A percentile compares a stretch with the other conserved stretches of the same genome.
Conservation (phyloP, 192 early-diverging fungal species). For the Backusella sp. region DNA sequence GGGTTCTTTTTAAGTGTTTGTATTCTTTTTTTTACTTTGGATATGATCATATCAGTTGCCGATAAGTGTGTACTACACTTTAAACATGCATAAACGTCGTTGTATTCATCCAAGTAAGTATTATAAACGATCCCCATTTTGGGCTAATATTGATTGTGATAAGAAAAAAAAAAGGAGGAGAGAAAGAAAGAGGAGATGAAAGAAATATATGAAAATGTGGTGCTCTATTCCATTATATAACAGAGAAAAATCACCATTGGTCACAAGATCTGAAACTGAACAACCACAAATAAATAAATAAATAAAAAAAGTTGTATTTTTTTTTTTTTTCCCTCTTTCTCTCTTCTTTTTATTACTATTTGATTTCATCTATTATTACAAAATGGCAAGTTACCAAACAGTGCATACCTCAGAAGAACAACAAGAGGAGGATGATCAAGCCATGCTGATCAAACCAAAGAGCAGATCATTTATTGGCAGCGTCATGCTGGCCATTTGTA, state of each 20-base stretch:
- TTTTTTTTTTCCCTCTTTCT: not conserved
- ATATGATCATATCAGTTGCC: slow-evolving; percentile 5
- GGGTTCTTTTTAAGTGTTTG: not conserved
- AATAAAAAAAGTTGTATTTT: not conserved
- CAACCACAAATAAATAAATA: not conserved
- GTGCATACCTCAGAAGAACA: not conserved
- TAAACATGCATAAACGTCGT: not conserved
- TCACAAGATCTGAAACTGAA: not conserved
- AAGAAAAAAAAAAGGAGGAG: not conserved
- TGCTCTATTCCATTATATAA: not conserved
- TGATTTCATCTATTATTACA: not conserved
- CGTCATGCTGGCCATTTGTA: slow-evolving; percentile 43
- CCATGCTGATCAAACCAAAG: not conserved
- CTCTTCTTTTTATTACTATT: not conserved
- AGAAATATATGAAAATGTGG: not conserved
- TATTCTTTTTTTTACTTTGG: not conserved
- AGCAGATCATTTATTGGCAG: slow-evolving; percentile 30
- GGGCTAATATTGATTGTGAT: not conserved
- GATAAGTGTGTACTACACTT: slow-evolving; percentile 12
- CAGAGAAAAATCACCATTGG: not conserved
- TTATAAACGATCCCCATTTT: slow-evolving; percentile 3
- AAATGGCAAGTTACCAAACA: not conserved
- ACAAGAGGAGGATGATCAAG: not conserved
- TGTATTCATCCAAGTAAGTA: not conserved
- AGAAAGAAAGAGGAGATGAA: not conserved